Base-by-base conservation (phyloP, 2,329 filamentous ascomycete species). In the Leptographium wingfieldii region DNA sequence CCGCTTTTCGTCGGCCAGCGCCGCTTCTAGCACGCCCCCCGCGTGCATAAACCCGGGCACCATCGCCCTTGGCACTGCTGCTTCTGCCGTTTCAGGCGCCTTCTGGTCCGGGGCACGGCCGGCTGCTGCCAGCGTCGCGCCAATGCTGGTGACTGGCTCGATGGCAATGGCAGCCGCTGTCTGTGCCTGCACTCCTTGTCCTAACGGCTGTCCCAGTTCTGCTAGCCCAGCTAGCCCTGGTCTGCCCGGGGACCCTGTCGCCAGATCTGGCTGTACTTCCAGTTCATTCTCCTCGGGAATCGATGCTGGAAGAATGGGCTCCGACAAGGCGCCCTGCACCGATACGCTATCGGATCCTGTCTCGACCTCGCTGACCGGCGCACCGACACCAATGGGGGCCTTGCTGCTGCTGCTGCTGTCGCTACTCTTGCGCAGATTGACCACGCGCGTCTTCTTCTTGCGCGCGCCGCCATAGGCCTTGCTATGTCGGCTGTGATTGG, bases 381-480 rank as follows among this genome's bases (percentile, higher is more conserved):
- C 77, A 69, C 71, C 48, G 70, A 70, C 14, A 69, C 72, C 61
- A 79, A 78, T 4, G 25, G 40, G 35, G 22, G 25, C 56, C 22
- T 55, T 58, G 57, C 57, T 58, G 59, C 35, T 25, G 33, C 77
- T 43, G 16, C 29, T 54, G n/a, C 43, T 16, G 38, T 16, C 51
- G 53, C 56, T 57, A 59, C 46, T 77, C 63, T 80, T 83, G n/a
- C 90, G 81, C 16, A 95, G 76, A 68, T 95, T 90, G 62, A 95
- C 88, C 16, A 95, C 85, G 25, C 90, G 80, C 61, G 83, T 90
- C 80, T 92, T 95, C 77, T 89, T 88, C 74, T 89, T 92, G 59
- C 88, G 82, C 10, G 62, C 63, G 40, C 82, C 79, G 27, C 79
- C 77, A 63, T 83, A 80, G 3, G 84, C 75, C 64, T 87, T 82